Evolutionary conservation across 2,329 filamentous ascomycete species (phyloP), one percentile per base, ranked within the genome.

Genomic region (Claviceps sp.): DNA sequence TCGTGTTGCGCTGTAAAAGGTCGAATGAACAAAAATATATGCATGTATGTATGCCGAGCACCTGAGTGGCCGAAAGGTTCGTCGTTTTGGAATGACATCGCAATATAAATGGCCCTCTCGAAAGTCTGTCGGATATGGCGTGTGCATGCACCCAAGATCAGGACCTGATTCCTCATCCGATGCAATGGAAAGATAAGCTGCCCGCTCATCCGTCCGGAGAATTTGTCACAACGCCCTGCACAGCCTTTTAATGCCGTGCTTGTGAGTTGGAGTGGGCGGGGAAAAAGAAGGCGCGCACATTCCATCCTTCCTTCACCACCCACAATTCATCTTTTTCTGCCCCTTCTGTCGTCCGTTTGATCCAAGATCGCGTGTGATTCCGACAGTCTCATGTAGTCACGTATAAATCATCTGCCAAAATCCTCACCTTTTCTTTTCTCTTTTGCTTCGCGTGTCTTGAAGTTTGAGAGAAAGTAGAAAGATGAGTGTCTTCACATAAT

Each of bases 401-500:
- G n/a, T 18, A 38, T 47, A 37, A 34, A 44, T 45, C 40, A 53
- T 24, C 48, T 47, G 8, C 45, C 44, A 40, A 37, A 37, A 43
- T 24, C 14, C 20, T 26, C 45, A 40, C 9, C 22, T 38, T 7
- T 50, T n/a, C 14, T 14, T 2, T 48, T 30, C 37, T 48, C 22
- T 41, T 30, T 8, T n/a, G 30, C 18, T 26, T 14, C 16, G 11
- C n/a, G 2, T 47, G n/a, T 40, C 20, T 41, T 30, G 6, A 18
- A 26, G 20, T 30, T 30, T 11, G n/a, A 42, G 30, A 24, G 1
- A 16, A 4, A 20, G 40, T 16, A 16, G 44, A 37, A 30, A 38
- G 41, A 7, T 13, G 11, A 16, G 20, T 7, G 38, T 55, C 54
- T 56, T 81, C 81, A 93, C 89, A 95, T 95, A 66, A 95, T 78